Evolutionary conservation across 495 filamentous ascomycete species (phyloP).

Genomic region (Podospora comata): DNA sequence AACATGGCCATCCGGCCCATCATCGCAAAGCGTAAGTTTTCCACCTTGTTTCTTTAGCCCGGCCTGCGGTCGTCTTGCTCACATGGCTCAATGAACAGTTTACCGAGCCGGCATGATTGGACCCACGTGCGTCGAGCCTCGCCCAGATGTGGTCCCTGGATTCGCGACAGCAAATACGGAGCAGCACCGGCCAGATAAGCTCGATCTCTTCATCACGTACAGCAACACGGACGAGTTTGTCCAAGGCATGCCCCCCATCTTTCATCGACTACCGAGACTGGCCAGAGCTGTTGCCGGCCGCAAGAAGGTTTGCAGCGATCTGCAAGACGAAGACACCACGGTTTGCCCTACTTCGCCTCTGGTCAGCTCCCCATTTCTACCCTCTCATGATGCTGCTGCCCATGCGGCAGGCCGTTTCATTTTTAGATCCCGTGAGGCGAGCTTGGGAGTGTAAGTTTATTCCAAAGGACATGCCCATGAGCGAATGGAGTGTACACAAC

Average conservation of each 20-base stretch:
- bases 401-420: conserved; percentile 32
- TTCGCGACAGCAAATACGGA: conserved; percentile 39
- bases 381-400: conserved; percentile 44
- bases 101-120: conserved; percentile 44
- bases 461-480: conserved; percentile 48
- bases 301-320: conserved; percentile 30
- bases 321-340: conserved; percentile 22
- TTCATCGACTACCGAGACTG: conserved; percentile 31
- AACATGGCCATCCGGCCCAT: conserved; percentile 39
- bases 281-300: conserved; percentile 31
- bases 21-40: conserved; percentile 37
- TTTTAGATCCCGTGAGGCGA: conserved; percentile 41
- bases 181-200: conserved; percentile 31
- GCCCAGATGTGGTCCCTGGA: conserved; percentile 31
- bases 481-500: conserved; percentile 46
- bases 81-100: conserved; percentile 25
- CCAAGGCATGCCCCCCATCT: conserved; percentile 18
- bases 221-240: conserved; percentile 19
- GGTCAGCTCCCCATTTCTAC: conserved; percentile 52
- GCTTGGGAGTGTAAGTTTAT: conserved; percentile 50
- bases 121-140: conserved; percentile 28
- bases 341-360: conserved; percentile 48
- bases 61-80: neutral
- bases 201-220: conserved; percentile 47
- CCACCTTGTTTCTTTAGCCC: neutral